Base-by-base conservation (phyloP, 441 rosid genomes). In the Adansonia gregorii region DNA sequence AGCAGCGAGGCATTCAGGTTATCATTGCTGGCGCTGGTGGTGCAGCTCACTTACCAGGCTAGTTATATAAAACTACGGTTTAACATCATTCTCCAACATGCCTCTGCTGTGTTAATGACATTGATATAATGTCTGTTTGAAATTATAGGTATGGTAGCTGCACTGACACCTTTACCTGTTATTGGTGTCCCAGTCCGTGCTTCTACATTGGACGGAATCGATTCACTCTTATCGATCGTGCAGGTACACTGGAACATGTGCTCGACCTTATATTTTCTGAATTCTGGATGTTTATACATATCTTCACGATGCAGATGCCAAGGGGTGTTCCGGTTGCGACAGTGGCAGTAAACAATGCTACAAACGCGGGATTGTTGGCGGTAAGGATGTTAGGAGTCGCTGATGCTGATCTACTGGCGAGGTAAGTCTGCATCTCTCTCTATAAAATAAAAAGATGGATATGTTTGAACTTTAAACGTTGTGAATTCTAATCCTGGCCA, bases 1-100 rank as follows among this genome's bases (percentile, higher is more conserved):
- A 73, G 78, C 86, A 85, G 22, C 84, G 89, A 81, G 98, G 99
- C 15, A 63, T 91, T 75, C 96, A 92, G 76, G 84, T 96, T 68
- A 94, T 94, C 78, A 92, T 96, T 71, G 98, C 98, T 55, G 99
- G 98, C 70, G 99, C 99, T 77, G 98, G 99, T 82, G 99, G 98
- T 69, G 98, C 99, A 67, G 98, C 98, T 58, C 99, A 96, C 87
- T 86, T 96, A 76, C 98, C 98, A 83, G 98, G 98, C 72, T 67
- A 87, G 89, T 78, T 79, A 11, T 49, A 39, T 51, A 48, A 51
- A 49, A 59, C 24, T 2, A 22, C 6, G n/a, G 12, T 19, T 27
- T 55, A 43, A 24, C 73, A 9, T 35, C 54, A 15, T 12, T n/a
- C 76, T 74, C 17, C 10, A 11, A 17, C 15, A 35, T 45, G 45